These are phyloP conservation scores for Tilletia indica DNA, from an alignment of 1,284 basidiomycete genomes.

Conservation along the genomic window DNA sequence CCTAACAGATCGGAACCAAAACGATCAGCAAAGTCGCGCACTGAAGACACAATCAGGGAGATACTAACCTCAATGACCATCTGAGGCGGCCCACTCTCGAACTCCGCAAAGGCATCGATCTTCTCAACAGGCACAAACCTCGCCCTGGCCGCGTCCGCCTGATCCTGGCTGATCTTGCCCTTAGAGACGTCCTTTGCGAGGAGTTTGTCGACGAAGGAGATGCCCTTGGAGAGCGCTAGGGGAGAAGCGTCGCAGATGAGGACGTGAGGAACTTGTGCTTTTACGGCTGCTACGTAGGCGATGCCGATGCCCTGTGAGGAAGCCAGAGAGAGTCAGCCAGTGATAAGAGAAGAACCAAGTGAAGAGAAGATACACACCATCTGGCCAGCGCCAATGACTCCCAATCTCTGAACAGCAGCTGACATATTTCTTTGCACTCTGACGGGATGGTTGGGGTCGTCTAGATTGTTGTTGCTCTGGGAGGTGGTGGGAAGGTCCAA, in stretches of 20 bases:
- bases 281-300: slow-evolving; percentile 72
- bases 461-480: no score
- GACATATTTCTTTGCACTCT: not conserved
- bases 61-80: slow-evolving; percentile 78
- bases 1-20: slow-evolving; percentile 60
- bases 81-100: slow-evolving; percentile 69
- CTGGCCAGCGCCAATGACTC: slow-evolving; percentile 12
- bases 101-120: slow-evolving; percentile 52
- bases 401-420: not conserved
- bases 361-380: not conserved
- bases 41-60: not conserved
- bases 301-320: slow-evolving; percentile 62
- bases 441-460: no score
- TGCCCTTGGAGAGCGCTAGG: slow-evolving; percentile 69
- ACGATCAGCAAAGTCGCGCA: not conserved
- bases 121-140: slow-evolving; percentile 31
- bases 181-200: slow-evolving; percentile 85
- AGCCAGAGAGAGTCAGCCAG: no score
- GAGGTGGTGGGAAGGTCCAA: no score
- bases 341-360: no score
- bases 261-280: slow-evolving; percentile 33
- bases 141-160: slow-evolving; percentile 70
- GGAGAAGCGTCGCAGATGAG: slow-evolving; percentile 36
- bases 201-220: slow-evolving; percentile 68
- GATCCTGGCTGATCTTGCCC: slow-evolving; percentile 68